A percentile compares a stretch with the other conserved stretches of the same genome.
phyloP scores from a whole-genome alignment of 2,329 filamentous ascomycete species.

The Zymoseptoria crescenta region DNA sequence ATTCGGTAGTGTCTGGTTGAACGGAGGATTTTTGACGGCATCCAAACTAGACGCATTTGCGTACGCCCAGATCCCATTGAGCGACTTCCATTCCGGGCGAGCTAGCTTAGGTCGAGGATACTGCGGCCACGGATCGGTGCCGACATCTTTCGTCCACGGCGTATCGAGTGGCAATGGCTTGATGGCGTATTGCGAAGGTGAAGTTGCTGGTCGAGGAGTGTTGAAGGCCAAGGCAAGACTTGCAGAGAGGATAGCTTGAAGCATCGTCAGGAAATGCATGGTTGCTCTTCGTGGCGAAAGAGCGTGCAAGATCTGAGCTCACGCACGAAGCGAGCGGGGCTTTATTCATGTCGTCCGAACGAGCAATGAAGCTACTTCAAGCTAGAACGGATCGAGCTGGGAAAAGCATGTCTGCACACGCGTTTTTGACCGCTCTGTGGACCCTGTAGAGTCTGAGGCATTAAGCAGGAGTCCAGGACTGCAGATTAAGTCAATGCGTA shows the following conservation, averaged over 20 bases:
- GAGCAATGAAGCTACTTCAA: neutral
- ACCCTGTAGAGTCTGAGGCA: neutral
- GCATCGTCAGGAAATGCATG: neutral
- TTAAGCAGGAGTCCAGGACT: neutral
- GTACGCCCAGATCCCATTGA: conserved; percentile 53
- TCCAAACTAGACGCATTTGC: conserved; percentile 35
- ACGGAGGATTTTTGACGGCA: conserved; percentile 38
- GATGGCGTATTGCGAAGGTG: conserved; percentile 27
- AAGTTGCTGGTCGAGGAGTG: conserved; percentile 1
- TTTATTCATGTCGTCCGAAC: neutral
- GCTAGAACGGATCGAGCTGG: neutral
- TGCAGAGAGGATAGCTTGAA: neutral
- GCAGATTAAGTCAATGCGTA: neutral
- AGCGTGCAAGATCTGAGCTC: neutral
- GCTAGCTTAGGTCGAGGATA: conserved; percentile 50
- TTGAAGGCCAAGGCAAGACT: neutral
- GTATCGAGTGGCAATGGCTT: conserved; percentile 39
- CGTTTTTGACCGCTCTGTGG: neutral
- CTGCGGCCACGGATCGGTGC: conserved; percentile 47
- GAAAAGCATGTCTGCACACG: neutral
- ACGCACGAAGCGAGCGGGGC: neutral
- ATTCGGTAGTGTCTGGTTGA: conserved; percentile 35
- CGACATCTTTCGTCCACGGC: conserved; percentile 45
- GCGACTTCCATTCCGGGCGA: conserved; percentile 45
- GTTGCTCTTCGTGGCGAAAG: neutral